phyloP scores from a whole-genome alignment of 441 rosid genomes.

The Gossypium schwendimanii region DNA sequence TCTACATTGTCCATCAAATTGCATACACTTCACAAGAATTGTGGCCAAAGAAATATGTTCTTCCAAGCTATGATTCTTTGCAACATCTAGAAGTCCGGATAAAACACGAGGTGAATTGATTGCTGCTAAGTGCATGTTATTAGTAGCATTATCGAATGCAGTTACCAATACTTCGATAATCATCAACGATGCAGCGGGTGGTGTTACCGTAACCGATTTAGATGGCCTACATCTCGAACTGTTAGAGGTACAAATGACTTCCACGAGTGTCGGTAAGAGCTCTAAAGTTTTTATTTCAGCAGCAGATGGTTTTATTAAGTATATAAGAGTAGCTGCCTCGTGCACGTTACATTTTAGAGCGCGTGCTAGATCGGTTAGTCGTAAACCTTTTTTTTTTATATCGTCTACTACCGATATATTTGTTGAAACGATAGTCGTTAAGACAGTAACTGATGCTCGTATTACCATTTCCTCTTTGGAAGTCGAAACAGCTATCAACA shows the following conservation, averaged over 20 bases:
- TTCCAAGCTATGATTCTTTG: constrained; percentile 41
- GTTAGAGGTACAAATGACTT: constrained; percentile 58
- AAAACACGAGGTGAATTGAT: constrained; percentile 71
- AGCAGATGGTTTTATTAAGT: constrained; percentile 79
- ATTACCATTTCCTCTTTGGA: constrained; percentile 58
- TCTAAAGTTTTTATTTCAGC: constrained; percentile 73
- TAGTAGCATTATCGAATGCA: constrained; percentile 73
- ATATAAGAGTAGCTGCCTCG: constrained; percentile 77
- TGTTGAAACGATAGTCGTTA: constrained; percentile 52
- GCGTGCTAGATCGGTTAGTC: constrained; percentile 53
- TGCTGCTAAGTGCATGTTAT: constrained; percentile 57
- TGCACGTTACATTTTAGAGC: constrained; percentile 74
- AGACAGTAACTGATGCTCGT: constrained; percentile 62
- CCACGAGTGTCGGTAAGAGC: constrained; percentile 70
- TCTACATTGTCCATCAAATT: constrained; percentile 78
- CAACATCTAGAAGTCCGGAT: constrained; percentile 59
- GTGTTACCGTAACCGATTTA: constrained; percentile 46
- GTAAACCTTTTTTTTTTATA: constrained; percentile 66
- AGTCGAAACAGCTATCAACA: constrained; percentile 57
- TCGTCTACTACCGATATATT: constrained; percentile 55
- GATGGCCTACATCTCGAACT: constrained; percentile 28
- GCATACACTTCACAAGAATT: constrained; percentile 78
- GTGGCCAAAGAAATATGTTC: constrained; percentile 68
- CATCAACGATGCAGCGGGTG: constrained; percentile 82
- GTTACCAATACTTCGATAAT: constrained; percentile 80